phyloP scores from a whole-genome alignment of 164 flowering plant species.

The Liriodendron chinense region DNA sequence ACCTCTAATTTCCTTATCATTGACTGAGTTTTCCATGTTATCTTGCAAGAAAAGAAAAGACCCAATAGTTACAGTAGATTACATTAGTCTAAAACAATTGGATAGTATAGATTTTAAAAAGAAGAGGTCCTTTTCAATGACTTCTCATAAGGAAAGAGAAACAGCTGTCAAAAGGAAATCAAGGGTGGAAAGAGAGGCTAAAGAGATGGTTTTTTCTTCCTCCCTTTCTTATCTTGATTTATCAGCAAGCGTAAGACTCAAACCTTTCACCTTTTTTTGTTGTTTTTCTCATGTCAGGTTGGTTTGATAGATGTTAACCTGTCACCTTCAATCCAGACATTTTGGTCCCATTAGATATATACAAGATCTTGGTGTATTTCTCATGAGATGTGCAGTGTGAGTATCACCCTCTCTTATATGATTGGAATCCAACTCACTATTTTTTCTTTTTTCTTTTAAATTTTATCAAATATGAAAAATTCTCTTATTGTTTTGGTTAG shows the following conservation, averaged over 20 bases:
- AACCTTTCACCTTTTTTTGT: not conserved
- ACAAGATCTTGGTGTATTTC: constrained; percentile 17
- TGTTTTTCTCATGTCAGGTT: constrained; percentile 11
- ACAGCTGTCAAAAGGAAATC: constrained; percentile 6
- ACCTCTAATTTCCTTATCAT: constrained; percentile 6
- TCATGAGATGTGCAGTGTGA: not conserved
- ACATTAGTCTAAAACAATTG: constrained; percentile 18
- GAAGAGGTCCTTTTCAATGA: constrained; percentile 40
- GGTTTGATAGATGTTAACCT: constrained; percentile 22
- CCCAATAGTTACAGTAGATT: constrained; percentile 18
- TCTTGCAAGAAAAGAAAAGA: constrained; percentile 33
- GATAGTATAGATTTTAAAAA: not conserved
- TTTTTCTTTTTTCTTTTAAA: too few species aligned
- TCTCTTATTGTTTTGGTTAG: too few species aligned
- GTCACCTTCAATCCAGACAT: constrained; percentile 47
- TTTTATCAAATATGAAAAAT: too few species aligned
- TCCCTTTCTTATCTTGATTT: constrained; percentile 14
- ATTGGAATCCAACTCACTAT: not conserved
- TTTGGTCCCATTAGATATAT: constrained; percentile 23
- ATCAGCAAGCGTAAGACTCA: constrained; percentile 4
- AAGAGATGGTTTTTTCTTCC: not conserved
- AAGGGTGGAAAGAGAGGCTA: not conserved
- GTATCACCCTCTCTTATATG: not conserved
- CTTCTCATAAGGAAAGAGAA: constrained; percentile 20
- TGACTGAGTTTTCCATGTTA: constrained; percentile 11